These are phyloP conservation scores for Fusarium albosuccineum DNA, from an alignment of 2,329 filamentous ascomycete species.

Conservation along the genomic window DNA sequence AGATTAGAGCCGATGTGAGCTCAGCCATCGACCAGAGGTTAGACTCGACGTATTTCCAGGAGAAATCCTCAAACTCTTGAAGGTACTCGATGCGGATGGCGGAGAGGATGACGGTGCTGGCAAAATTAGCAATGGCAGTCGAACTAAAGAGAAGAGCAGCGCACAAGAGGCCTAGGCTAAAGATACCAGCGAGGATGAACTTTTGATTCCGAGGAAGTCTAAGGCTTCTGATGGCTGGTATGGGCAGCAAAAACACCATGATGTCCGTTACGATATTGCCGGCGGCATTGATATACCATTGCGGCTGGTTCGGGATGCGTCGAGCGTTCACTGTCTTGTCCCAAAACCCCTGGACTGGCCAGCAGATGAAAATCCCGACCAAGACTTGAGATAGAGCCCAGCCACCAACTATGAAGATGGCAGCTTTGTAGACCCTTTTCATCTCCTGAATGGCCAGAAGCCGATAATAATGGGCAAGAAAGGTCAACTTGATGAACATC, in stretches of 20 bases:
- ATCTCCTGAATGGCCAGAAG: constrained; percentile 1
- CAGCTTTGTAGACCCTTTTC: constrained; percentile 5
- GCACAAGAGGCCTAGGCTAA: constrained; percentile 1
- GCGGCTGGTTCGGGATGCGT: constrained; percentile 2
- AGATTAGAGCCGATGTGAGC: neutral
- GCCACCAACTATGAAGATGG: neutral
- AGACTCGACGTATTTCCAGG: constrained; percentile 2
- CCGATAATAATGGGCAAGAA: constrained; percentile 2
- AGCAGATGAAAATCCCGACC: neutral
- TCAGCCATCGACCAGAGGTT: constrained; percentile 3
- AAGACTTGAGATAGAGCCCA: neutral
- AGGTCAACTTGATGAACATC: constrained; percentile 3
- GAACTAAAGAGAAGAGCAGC: neutral
- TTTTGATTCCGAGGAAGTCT: neutral
- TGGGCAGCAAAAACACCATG: neutral
- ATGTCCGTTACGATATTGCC: neutral
- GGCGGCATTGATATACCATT: constrained; percentile 4
- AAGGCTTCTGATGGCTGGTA: neutral
- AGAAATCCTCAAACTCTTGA: neutral
- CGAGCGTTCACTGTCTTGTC: neutral
- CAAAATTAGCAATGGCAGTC: neutral
- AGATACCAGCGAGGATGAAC: neutral
- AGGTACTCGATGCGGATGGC: constrained; percentile 2
- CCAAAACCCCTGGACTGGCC: neutral
- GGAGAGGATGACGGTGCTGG: neutral